phyloP scores from a whole-genome alignment of 2,329 filamentous ascomycete genomes.

The Myriosclerotinia scirpicola region DNA sequence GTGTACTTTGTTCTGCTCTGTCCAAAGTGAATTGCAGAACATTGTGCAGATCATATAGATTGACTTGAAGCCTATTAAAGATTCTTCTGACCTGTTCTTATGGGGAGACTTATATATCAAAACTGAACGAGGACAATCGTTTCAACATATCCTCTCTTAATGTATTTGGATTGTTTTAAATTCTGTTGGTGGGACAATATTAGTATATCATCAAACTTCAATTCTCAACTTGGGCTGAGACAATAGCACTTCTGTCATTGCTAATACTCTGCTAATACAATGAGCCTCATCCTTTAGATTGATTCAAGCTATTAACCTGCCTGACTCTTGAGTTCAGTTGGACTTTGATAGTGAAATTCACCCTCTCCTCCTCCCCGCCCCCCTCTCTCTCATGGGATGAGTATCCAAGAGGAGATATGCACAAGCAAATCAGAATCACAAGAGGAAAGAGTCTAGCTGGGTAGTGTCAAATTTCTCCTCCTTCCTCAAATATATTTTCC shows the following conservation, averaged over 20 bases:
- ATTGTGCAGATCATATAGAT: not conserved
- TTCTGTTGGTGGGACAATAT: too few relatives aligned
- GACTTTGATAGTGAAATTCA: not conserved
- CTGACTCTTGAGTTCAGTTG: not conserved
- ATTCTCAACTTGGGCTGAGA: not conserved
- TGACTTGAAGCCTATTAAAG: not conserved
- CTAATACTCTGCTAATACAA: not conserved
- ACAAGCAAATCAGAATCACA: not conserved
- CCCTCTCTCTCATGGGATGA: accelerated
- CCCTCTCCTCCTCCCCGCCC: too few relatives aligned
- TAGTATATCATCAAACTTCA: not conserved
- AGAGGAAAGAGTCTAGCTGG: not conserved
- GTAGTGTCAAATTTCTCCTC: not conserved
- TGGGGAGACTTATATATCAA: not conserved
- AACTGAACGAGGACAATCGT: not conserved
- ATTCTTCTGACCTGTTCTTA: not conserved
- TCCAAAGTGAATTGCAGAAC: not conserved
- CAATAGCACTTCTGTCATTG: not conserved
- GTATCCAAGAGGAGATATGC: not conserved
- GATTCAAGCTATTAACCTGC: not conserved
- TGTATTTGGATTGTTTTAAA: not conserved
- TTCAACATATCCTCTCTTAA: not conserved
- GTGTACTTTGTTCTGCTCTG: not conserved
- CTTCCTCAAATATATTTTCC: too few relatives aligned
- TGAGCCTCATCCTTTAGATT: too few relatives aligned